These are phyloP conservation scores for Russula brevipes DNA, from an alignment of 768 basidiomycete species.

Conservation along the genomic window DNA sequence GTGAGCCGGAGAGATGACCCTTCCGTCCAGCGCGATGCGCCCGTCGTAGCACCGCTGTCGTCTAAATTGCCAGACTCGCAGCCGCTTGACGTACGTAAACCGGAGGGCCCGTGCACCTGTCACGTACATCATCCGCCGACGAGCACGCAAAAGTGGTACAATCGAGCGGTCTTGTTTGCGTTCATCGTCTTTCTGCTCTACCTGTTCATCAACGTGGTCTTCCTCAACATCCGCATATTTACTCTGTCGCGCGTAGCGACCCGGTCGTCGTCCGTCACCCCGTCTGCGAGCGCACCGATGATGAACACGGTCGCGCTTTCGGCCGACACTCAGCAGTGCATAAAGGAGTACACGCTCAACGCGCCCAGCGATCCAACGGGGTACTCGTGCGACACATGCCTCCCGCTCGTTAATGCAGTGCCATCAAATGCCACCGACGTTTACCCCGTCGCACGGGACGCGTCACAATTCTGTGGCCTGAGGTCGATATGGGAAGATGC, in stretches of 20 bases:
- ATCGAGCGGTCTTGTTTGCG: conserved; percentile 32
- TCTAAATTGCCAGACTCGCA: conserved; percentile 14
- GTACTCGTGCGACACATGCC: conserved; percentile 46
- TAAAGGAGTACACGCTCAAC: conserved; percentile 42
- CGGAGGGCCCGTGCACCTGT: conserved; percentile 25
- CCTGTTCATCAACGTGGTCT: conserved; percentile 38
- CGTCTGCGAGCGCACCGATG: conserved; percentile 26
- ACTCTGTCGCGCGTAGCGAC: conserved; percentile 22
- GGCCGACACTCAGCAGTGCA: conserved; percentile 39
- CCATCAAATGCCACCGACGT: conserved; percentile 31
- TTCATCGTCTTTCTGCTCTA: conserved; percentile 40
- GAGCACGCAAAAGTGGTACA: conserved; percentile 29
- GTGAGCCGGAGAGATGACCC: conserved; percentile 25
- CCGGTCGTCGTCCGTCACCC: conserved; percentile 9
- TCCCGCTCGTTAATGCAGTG: conserved; percentile 38
- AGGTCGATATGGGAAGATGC: conserved; percentile 41
- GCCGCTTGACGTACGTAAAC: conserved; percentile 39
- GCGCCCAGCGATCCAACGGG: conserved; percentile 40
- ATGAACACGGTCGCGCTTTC: conserved; percentile 34
- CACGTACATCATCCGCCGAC: conserved; percentile 26
- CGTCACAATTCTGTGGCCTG: conserved; percentile 46
- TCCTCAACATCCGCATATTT: conserved; percentile 37
- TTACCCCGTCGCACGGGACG: conserved; percentile 33
- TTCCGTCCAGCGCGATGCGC: conserved; percentile 28
- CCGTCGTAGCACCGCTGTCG: conserved; percentile 28